A percentile compares a stretch with the other conserved stretches of the same genome.
These are phyloP conservation scores for Suhomyces sp. DNA, from an alignment of 805 yeast genomes.

Conservation along the genomic window DNA sequence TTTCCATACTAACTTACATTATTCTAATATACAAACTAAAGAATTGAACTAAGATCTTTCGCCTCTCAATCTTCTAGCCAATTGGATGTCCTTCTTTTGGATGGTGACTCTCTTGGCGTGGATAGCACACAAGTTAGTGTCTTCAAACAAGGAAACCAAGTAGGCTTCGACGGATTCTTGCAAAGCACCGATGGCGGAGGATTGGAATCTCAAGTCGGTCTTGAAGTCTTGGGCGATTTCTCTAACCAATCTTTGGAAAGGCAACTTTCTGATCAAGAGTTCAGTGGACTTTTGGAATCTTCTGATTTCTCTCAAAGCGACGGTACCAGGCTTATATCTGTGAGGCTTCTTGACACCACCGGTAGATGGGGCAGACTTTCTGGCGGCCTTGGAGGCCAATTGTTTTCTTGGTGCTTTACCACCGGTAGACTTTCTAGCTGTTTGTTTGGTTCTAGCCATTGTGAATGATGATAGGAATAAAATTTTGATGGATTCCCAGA, in stretches of 20 bases:
- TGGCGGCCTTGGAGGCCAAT: constrained; percentile 88
- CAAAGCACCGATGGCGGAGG: constrained; percentile 48
- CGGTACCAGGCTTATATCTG: constrained; percentile 97
- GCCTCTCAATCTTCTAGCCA: constrained; percentile 52
- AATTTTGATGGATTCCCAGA: too few relatives aligned
- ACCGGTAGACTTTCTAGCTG: constrained; percentile 94
- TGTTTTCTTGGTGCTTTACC: constrained; percentile 96
- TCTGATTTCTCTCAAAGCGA: constrained; percentile 95
- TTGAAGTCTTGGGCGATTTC: constrained; percentile 94
- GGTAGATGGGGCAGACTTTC: constrained; percentile 88
- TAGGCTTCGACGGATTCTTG: constrained; percentile 50
- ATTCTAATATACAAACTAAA: constrained; percentile 16
- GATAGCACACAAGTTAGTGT: constrained; percentile 50
- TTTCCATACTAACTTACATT: constrained; percentile 1
- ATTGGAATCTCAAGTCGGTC: constrained; percentile 91
- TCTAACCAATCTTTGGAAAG: constrained; percentile 95
- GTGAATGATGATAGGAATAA: too few relatives aligned
- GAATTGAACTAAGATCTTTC: constrained; percentile 37
- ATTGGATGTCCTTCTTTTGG: constrained; percentile 49
- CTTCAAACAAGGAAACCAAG: constrained; percentile 47
- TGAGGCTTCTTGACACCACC: constrained; percentile 95
- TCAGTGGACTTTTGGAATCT: constrained; percentile 97
- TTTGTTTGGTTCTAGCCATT: constrained; percentile 94
- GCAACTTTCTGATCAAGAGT: constrained; percentile 90
- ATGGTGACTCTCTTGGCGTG: constrained; percentile 51